These are phyloP conservation scores for Sporormia fimetaria DNA, from an alignment of 495 filamentous ascomycete species.

Conservation along the genomic window DNA sequence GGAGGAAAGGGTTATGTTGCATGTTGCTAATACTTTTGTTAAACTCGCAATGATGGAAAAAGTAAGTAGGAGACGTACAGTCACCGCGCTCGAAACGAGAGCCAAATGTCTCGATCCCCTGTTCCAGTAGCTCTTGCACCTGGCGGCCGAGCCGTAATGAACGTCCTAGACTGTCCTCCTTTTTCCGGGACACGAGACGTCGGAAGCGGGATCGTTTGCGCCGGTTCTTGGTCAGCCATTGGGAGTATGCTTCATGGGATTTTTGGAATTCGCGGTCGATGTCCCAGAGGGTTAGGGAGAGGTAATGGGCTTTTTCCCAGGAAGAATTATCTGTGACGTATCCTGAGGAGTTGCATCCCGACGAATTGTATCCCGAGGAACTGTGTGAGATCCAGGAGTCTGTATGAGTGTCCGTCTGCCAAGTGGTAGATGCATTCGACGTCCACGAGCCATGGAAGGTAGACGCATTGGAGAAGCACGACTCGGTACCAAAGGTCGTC, in stretches of 20 bases:
- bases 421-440: too few relatives aligned
- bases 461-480: too few relatives aligned
- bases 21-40: conserved; percentile 18
- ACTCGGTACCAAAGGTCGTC: too few relatives aligned
- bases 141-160: conserved; percentile 6
- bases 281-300: conserved; percentile 17
- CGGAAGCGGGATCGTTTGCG: conserved; percentile 1
- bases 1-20: conserved; percentile 10
- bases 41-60: too few relatives aligned
- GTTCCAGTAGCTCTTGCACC: conserved; percentile 5
- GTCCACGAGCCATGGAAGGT: too few relatives aligned
- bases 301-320: conserved; percentile 13
- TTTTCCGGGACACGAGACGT: conserved; percentile 1
- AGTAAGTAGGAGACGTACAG: conserved; percentile 1
- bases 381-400: neutral
- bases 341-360: neutral
- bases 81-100: conserved; percentile 15
- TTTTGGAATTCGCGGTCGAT: conserved; percentile 22
- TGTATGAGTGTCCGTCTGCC: too few relatives aligned
- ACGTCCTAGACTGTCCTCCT: conserved; percentile 10
- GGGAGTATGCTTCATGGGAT: conserved; percentile 16
- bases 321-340: neutral
- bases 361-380: neutral
- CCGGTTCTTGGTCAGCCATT: conserved; percentile 7
- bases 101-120: conserved; percentile 7